Base-by-base conservation (phyloP, 2,329 filamentous ascomycete species). In the Apiospora aurea region DNA sequence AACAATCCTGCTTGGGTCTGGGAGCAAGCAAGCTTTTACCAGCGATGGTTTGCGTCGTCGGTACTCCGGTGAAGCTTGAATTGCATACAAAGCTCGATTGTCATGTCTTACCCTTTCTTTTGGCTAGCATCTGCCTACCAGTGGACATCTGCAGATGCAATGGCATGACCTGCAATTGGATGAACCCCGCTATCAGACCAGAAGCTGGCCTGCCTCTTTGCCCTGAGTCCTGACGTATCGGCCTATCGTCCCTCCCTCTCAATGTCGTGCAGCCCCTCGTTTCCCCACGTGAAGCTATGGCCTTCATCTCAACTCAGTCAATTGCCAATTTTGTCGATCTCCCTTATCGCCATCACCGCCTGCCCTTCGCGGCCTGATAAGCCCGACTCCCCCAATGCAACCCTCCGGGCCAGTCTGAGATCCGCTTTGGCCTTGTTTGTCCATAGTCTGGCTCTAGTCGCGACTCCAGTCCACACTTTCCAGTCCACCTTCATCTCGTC, bases 251-350 rank as follows among this genome's bases (percentile, higher is more conserved):
- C 34, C 5, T 6, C 34, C 34, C 34, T 38, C 34, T 38, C 34
- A 38, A 64, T 64, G 57, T 41, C 34, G 57, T 46, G 41, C 66
- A 68, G 66, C 66, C 66, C 66, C 66, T 68, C 66, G 66, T 68
- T 68, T 68, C 47, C 46, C 68, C 68, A 69, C 47, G 34, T 34
- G 68, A 43, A 69, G 68, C 68, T 69, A 69, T 69, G 68, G 49
- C 68, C 68, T 51, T 49, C 8, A 38, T n/a, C 41, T 14, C 41
- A 43, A 38, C 7, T 29, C 26, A 29, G 26, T 38, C 34, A 38
- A 38, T 38, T 38, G 26, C n/a, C n/a, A n/a, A n/a, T n/a, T n/a
- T 38, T 38, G 26, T 46, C 41, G 41, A 68, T 68, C 24, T n/a
- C 1, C 1, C 11, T 49, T 49, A 34, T 46, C 46, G 14, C 0